These are phyloP conservation scores for Chlamydomonas sp. DNA, from an alignment of 139 green algal species.

Conservation along the genomic window DNA sequence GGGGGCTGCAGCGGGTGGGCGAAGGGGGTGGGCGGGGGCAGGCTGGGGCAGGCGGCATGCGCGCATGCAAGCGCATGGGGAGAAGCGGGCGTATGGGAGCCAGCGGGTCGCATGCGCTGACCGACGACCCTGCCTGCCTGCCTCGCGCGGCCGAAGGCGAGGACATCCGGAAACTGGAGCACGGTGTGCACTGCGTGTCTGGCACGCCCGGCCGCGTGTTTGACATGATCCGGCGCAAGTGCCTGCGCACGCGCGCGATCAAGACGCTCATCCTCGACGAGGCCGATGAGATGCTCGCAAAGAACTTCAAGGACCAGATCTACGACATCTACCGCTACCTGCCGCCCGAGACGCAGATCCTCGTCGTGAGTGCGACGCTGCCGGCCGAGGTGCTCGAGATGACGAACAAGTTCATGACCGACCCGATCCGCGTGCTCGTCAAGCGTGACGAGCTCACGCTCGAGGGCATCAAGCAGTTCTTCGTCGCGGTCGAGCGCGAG, in stretches of 20 bases:
- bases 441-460: conserved; percentile 99
- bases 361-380: conserved; percentile 92
- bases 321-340: conserved; percentile 94
- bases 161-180: conserved; percentile 78
- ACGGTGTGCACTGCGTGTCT: conserved; percentile 86
- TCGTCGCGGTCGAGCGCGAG: conserved; percentile 96
- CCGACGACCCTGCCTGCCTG: neutral
- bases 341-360: conserved; percentile 64
- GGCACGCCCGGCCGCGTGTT: conserved; percentile 96
- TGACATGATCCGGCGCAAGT: conserved; percentile 94
- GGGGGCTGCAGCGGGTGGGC: neutral
- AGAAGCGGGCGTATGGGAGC: too few relatives aligned
- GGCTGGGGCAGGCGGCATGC: neutral
- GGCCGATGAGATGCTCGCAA: conserved; percentile 97
- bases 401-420: conserved; percentile 98
- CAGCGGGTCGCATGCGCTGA: neutral
- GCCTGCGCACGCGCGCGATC: conserved; percentile 58
- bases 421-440: conserved; percentile 95
- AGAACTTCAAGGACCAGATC: conserved; percentile 99
- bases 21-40: too few relatives aligned
- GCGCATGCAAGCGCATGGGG: neutral
- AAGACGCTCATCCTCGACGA: conserved; percentile 72
- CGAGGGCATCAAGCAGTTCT: conserved; percentile 99
- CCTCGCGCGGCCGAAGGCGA: conserved; percentile 10
- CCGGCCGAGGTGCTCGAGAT: conserved; percentile 95